Evolutionary conservation across 257 asterid genomes (phyloP), one percentile per base, ranked within the genome.

Genomic region (Nicotiana otophora): DNA sequence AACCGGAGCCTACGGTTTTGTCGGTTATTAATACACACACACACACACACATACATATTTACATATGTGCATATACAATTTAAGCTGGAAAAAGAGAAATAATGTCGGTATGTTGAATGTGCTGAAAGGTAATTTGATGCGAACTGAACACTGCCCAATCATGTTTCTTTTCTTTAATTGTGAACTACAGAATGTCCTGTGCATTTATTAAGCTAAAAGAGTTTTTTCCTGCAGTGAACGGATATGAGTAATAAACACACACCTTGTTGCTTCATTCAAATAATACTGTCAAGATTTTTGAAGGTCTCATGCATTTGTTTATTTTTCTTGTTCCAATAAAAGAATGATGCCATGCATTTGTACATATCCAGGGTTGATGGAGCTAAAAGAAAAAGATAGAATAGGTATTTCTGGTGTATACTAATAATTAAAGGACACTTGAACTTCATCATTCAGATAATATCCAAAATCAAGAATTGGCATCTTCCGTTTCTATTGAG

Each of bases 401-500:
- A 46, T 23, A 46, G 20, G 48, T 33, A 46, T 72, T 46, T 46
- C n/a, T 72, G 14, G 48, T 20, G 36, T 72, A 46, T 42, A 15
- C 62, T 74, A 74, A 74, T 51, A 74, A 74, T 74, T 74, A 51
- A 33, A 48, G 46, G 26, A 26, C 63, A 26, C 63, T 16, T 74
- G 51, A 70, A 42, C 61, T 72, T 74, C 39, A 72, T 72, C 60
- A n/a, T 72, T 72, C 78, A 72, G 78, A 48, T 72, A 26, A 7
- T 74, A 51, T 74, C 62, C 63, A 48, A 74, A 48, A 48, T 26
- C 39, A 51, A 33, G 5, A 48, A 8, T 42, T 72, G 20, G 39
- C 48, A 70, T 48, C 62, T 12, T 74, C 42, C 15, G 11, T 74
- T 26, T 48, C 62, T 51, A 20, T 48, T 26, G 26, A 14, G 26